Evolutionary conservation across 2,329 filamentous ascomycete genomes (phyloP), one percentile per base, ranked within the genome.

Genomic region (Corynespora cassiicola): DNA sequence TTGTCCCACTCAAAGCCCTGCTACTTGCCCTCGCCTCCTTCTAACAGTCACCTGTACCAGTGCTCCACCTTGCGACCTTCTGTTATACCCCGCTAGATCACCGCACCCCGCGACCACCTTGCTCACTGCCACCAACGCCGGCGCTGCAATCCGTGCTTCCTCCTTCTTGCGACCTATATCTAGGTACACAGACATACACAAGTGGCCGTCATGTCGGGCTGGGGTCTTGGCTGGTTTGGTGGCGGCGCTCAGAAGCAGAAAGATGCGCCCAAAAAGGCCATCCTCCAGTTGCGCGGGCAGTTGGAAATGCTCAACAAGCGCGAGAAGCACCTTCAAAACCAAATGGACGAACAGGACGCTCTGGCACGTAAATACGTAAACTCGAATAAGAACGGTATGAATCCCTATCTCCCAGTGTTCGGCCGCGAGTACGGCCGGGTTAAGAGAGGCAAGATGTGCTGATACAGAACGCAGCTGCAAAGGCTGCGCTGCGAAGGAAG

Each of bases 261-360:
- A 76, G 90, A 96, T 75, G 87, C 84, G 45, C 90, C 94, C 41
- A 99, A 99, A 81, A 94, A 96, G 77, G 94, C 94, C 56, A 99
- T 99, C 62, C 78, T 99, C 40, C 82, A 82, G 45, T 76, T 99
- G 63, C 84, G 94, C 57, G 81, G 86, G 63, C 92, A 96, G 75
- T 80, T 97, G 28, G 92, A 96, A 59, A 97, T 97, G 91, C 80
- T 99, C 65, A 90, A 95, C 75, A 99, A 99, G 80, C 82, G 92
- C 45, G 91, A 97, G 77, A 88, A 83, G 70, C 90, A 97, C 66
- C 74, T 97, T 47, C 87, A 94, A 71, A 87, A 81, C 49, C 90
- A 95, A 76, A 96, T 97, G 76, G 86, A 90, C 17, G 90, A 97
- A 70, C 91, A 97, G 70, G 90, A 96, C 61, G 80, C 80, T 23